Evolutionary conservation across 129 eudicot genomes (phyloP), one percentile per base, ranked within the genome.

Genomic region (Artemisia tridentata): DNA sequence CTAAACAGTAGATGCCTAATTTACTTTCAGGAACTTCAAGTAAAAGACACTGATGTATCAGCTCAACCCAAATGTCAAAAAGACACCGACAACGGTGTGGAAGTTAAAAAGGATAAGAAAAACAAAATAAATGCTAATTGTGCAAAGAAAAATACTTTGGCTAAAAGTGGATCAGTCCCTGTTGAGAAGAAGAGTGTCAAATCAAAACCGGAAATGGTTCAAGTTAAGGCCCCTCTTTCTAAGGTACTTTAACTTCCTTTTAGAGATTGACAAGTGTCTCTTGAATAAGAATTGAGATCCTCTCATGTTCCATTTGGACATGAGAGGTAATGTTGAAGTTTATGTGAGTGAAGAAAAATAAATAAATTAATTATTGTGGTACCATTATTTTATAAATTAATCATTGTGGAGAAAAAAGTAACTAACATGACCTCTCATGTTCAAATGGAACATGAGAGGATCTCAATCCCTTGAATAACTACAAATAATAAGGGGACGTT

Each of bases 11-110:
- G 19, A 7, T 51, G 8, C 55, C 45, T 7, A 14, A 21, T 31
- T n/a, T 74, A 47, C 34, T 63, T 43, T 52, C 81, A 92, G 98
- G 92, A 87, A 82, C 83, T 72, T 64, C 84, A 69, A 75, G 79
- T 76, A 67, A 71, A 75, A 50, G 83, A 78, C 52, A 43, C 75
- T 0, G 66, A 49, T 11, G 75, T 38, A 15, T 25, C 68, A 2
- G 81, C 67, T 80, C 76, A 71, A 62, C 74, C 66, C 11, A 79
- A 82, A 68, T 68, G 83, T 51, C 77, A 69, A 31, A 82, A 75
- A 34, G 78, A 38, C 62, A 48, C 48, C n/a, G 82, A 51, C 56
- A 87, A 76, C 72, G 64, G 48, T 62, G 53, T 70, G 18, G 72
- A 50, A 12, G 51, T 57, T 63, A 86, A 81, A 72, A 83, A 71